Base-by-base conservation (phyloP, 2,329 filamentous ascomycete species). In the Raffaelea albimanens region DNA sequence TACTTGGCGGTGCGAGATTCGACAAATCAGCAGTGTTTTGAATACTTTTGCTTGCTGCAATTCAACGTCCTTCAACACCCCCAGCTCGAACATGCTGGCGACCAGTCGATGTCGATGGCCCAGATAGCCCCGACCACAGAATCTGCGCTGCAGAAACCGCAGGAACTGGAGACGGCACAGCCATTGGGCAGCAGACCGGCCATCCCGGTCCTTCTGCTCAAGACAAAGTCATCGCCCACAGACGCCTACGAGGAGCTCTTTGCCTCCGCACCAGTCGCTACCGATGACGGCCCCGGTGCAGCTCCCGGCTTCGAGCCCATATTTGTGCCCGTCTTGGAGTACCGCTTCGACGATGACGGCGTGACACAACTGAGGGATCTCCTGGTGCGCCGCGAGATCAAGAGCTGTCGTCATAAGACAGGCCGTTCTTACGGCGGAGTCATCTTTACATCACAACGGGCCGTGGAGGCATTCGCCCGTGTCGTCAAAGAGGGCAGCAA, bases 361-460 rank as follows among this genome's bases (percentile, higher is more conserved):
- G 65, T 87, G 56, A 60, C 65, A 23, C 64, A 65, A 40, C 64
- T 89, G 20, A 68, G 68, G 25, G 58, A 63, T 3, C 59, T 80
- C 16, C 70, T 90, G 10, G 59, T 56, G 10, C 54, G 58, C 1
- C 64, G 60, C 21, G 53, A 58, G 16, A 72, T 82, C 50, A 14
- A 23, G 10, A 13, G n/a, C 67, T 41, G 56, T 45, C 2, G 51
- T 9, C 13, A n/a, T 3, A 16, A 50, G n/a, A 38, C 57, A 1
- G 64, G 60, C 2, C 61, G 63, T 38, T 56, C 66, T 14, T 91
- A 87, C 58, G 85, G 85, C 5, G 87, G 85, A n/a, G 67, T 91
- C 49, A 82, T 93, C 44, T 91, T 93, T 59, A 93, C 87, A 2
- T 90, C 85, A 8, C 87, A 93, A 61, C 76, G 87, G 43, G 85